Evolutionary conservation across 106 monocot genomes (phyloP), one percentile per base, ranked within the genome.

Genomic region (Allium fistulosum): DNA sequence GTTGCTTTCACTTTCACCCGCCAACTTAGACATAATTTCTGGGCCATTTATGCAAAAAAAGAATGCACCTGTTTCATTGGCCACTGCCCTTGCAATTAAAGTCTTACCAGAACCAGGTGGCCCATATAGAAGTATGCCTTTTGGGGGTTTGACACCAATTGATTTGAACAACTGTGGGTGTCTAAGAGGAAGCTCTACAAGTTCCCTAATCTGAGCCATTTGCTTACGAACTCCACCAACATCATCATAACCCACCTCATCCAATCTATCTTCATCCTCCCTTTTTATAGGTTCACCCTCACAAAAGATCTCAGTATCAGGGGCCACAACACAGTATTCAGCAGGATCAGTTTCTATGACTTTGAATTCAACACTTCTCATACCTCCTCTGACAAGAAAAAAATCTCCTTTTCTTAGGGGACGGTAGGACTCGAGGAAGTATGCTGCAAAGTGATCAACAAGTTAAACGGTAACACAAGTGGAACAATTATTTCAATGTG

Each of bases 101-200:
- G 94, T 94, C 80, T 94, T 94, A 10, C 94, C 94, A 37, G 90
- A 90, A 58, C 94, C 94, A 64, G 90, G 87, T n/a, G 94, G 94
- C 9, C 94, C 94, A 79, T 84, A 94, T 4, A 94, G 76, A 70
- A 94, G 71, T 58, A 94, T 94, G 14, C 94, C 94, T 47, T 94
- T 94, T 0, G 90, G 94, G 8, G 94, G 94, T 59, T 94, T 94
- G 11, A 94, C 94, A 68, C 94, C 94, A 79, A 90, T 94, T 10
- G 90, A 88, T 66, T 94, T 94, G 70, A 94, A 94, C 16, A 94
- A 87, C 51, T 94, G 94, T 11, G 94, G 94, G 46, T 94, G 94
- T 58, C 94, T 79, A 28, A 94, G 84, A 58, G 94, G 94, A 71
- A 94, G 87, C 70, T 94, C 94, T 8, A 90, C 94, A 10, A 90